Conservation (phyloP, 2,329 filamentous ascomycete genomes). For the Cladosporium halotolerans region DNA sequence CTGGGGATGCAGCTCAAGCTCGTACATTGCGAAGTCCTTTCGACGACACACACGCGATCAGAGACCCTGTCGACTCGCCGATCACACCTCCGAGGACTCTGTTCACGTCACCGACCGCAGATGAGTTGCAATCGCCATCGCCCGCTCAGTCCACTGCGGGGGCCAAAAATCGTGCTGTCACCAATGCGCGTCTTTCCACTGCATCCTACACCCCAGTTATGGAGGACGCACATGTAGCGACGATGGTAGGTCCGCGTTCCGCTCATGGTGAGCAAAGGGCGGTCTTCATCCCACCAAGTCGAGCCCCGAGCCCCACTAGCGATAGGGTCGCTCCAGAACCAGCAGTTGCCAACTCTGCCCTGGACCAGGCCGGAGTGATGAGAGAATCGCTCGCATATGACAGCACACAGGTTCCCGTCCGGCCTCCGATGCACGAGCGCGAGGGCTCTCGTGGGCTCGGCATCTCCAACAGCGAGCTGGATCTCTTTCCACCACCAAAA, state of each 20-base stretch:
- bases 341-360: too few relatives aligned
- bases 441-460: constrained; percentile 23
- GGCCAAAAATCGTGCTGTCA: background rate
- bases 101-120: constrained; percentile 4
- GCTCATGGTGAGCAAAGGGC: constrained; percentile 22
- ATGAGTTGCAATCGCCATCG: constrained; percentile 3
- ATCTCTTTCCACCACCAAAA: constrained; percentile 21
- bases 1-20: background rate
- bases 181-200: background rate
- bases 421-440: constrained; percentile 15
- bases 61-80: background rate
- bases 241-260: constrained; percentile 22
- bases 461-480: constrained; percentile 16
- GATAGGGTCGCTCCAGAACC: background rate
- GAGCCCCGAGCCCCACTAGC: constrained; percentile 15
- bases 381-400: constrained; percentile 14
- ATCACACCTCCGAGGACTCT: background rate
- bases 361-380: constrained; percentile 12
- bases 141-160: background rate
- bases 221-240: constrained; percentile 25
- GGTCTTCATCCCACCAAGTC: constrained; percentile 18
- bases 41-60: constrained; percentile 1
- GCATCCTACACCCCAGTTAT: constrained; percentile 21
- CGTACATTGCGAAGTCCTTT: constrained; percentile 6
- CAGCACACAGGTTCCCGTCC: too few relatives aligned